phyloP scores from a whole-genome alignment of 495 filamentous ascomycete species.

The Achaetomiella virescens region DNA sequence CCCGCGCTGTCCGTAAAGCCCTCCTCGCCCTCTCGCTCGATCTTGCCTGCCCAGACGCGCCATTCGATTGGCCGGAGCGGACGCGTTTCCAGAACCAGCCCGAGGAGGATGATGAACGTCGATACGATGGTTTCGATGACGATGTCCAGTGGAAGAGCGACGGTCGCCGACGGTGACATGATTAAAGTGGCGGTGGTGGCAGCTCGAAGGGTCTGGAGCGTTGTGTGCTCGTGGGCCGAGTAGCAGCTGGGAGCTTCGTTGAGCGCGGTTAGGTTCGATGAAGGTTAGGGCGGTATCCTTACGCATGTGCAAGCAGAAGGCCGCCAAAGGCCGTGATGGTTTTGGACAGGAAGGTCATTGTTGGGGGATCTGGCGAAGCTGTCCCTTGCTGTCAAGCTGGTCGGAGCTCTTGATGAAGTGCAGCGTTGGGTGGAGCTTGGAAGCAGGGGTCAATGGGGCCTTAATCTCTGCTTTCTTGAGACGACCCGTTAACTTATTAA shows the following conservation, averaged over 20 bases:
- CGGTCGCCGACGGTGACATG: slow-evolving; percentile 25
- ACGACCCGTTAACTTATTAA: too few species aligned
- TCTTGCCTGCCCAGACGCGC: slow-evolving; percentile 76
- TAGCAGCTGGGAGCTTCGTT: slow-evolving; percentile 55
- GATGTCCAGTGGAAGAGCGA: slow-evolving; percentile 67
- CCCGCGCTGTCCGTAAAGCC: slow-evolving; percentile 69
- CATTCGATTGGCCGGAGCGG: slow-evolving; percentile 71
- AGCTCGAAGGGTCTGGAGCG: slow-evolving; percentile 54
- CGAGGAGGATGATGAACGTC: slow-evolving; percentile 59
- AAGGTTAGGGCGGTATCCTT: slow-evolving; percentile 27
- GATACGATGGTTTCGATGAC: slow-evolving; percentile 69
- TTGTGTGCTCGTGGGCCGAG: slow-evolving; percentile 77
- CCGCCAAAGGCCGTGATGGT: slow-evolving; percentile 58
- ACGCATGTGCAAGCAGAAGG: slow-evolving; percentile 68
- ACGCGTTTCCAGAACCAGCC: slow-evolving; percentile 63
- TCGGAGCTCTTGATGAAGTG: background rate
- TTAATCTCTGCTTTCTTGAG: background rate
- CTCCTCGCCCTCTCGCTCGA: slow-evolving; percentile 66
- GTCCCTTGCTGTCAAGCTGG: background rate
- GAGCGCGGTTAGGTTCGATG: background rate
- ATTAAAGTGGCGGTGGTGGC: slow-evolving; percentile 44
- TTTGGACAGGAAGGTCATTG: slow-evolving; percentile 63
- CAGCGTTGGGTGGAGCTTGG: background rate
- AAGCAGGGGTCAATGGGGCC: background rate
- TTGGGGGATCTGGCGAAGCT: background rate